A percentile compares a stretch with the other conserved stretches of the same genome.
Conservation (phyloP, 2,329 filamentous ascomycete genomes). For the Blastomyces silverae region DNA sequence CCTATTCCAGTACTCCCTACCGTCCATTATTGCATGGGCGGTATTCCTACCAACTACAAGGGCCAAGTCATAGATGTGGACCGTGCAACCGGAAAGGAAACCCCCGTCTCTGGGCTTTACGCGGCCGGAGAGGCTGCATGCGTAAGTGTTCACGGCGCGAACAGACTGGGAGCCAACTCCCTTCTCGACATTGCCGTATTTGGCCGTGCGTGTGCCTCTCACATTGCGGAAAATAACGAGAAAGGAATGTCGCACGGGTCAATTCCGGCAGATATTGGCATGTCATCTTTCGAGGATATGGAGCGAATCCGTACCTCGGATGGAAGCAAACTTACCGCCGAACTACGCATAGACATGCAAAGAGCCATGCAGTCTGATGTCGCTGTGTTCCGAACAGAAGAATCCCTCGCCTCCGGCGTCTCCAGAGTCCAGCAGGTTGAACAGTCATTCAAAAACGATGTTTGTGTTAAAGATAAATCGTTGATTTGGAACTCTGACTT, state of each 20-base stretch:
- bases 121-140: conserved; percentile 86
- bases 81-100: conserved; percentile 62
- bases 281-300: conserved; percentile 69
- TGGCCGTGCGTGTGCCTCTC: conserved; percentile 81
- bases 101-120: conserved; percentile 79
- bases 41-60: conserved; percentile 85
- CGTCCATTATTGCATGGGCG: conserved; percentile 94
- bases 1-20: conserved; percentile 83
- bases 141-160: conserved; percentile 86
- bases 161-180: conserved; percentile 86
- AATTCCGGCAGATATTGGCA: conserved; percentile 63
- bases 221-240: conserved; percentile 80
- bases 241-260: conserved; percentile 64
- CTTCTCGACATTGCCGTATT: conserved; percentile 86
- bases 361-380: conserved; percentile 94
- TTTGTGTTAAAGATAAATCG: conserved; percentile 86
- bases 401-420: conserved; percentile 79
- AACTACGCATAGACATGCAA: conserved; percentile 80
- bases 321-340: conserved; percentile 71
- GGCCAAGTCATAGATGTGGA: conserved; percentile 84
- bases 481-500: conserved; percentile 98
- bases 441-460: conserved; percentile 58
- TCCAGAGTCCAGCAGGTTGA: conserved; percentile 74
- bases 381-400: conserved; percentile 81
- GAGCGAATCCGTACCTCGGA: conserved; percentile 72